Evolutionary conservation across 768 basidiomycete species (phyloP).

Genomic region (Calocybe cyanea): DNA sequence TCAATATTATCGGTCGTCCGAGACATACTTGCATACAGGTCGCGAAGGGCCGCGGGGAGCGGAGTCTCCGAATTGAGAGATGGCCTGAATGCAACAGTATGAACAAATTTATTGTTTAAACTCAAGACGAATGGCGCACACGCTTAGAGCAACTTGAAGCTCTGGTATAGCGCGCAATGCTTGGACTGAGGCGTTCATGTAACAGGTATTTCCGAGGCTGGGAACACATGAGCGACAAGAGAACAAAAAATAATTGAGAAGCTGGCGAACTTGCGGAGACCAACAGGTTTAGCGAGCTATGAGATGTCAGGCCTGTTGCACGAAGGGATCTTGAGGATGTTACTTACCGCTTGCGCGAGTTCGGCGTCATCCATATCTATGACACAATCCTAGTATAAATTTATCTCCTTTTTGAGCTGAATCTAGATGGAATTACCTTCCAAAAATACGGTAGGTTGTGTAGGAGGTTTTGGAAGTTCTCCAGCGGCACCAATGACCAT

Average conservation of each 20-base stretch:
- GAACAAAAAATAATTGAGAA: background rate
- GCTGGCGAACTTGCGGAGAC: conserved; percentile 62
- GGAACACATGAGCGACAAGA: conserved; percentile 1
- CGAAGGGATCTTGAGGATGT: background rate
- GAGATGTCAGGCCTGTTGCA: conserved; percentile 5
- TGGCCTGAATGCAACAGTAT: conserved; percentile 20
- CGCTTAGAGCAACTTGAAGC: conserved; percentile 65
- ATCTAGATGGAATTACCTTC: conserved; percentile 52
- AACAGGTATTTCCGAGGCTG: conserved; percentile 91
- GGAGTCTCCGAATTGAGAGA: conserved; percentile 37
- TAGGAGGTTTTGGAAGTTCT: conserved; percentile 85
- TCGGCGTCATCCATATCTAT: conserved; percentile 83
- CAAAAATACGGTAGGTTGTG: conserved; percentile 74
- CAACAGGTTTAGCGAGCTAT: conserved; percentile 77
- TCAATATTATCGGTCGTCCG: conserved; percentile 73
- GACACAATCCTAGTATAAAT: background rate
- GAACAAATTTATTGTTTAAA: background rate
- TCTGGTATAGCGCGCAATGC: conserved; percentile 92
- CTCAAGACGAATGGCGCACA: conserved; percentile 33
- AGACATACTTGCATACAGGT: conserved; percentile 70
- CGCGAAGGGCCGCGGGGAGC: conserved; percentile 52
- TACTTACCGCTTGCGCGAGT: conserved; percentile 72
- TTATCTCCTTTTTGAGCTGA: no score
- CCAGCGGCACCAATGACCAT: conserved; percentile 94
- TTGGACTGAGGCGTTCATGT: conserved; percentile 96